A percentile compares a stretch with the other conserved stretches of the same genome.
Evolutionary conservation across 371 early-diverging fungal species (phyloP).

Genomic region (Syncephalastrum contaminatum): DNA sequence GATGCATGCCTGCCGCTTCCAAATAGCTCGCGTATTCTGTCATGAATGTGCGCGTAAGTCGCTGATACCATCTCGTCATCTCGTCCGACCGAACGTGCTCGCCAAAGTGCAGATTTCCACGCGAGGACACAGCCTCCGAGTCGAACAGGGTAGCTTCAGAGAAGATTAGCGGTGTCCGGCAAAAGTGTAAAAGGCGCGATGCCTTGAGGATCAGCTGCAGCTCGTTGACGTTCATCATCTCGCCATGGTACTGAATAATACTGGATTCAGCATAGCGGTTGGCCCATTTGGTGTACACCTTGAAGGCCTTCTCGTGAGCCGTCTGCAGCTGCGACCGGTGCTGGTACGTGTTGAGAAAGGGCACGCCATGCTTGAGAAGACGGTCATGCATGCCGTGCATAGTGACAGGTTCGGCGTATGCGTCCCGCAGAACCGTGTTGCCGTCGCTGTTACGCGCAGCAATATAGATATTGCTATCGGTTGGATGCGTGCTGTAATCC

Average conservation of each 20-base stretch:
- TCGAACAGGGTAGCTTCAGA: slow-evolving; percentile 28
- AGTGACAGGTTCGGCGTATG: slow-evolving; percentile 33
- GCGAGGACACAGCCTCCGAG: neutral
- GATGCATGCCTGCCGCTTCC: slow-evolving; percentile 66
- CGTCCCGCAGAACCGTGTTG: slow-evolving; percentile 54
- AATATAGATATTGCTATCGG: neutral
- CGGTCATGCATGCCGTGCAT: slow-evolving; percentile 44
- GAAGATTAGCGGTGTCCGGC: slow-evolving; percentile 64
- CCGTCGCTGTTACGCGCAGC: slow-evolving; percentile 6
- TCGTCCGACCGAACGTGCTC: slow-evolving; percentile 13
- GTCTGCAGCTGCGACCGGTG: slow-evolving; percentile 54
- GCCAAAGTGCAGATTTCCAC: slow-evolving; percentile 5
- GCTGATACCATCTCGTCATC: slow-evolving; percentile 55
- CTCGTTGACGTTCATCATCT: slow-evolving; percentile 57
- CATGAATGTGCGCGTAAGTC: slow-evolving; percentile 58
- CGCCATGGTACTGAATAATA: slow-evolving; percentile 11
- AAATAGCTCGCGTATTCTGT: slow-evolving; percentile 70
- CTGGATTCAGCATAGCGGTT: slow-evolving; percentile 41
- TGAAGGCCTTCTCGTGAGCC: slow-evolving; percentile 64
- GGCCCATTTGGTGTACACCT: slow-evolving; percentile 70
- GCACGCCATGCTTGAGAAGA: slow-evolving; percentile 56
- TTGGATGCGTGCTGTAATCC: slow-evolving; percentile 1
- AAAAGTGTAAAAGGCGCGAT: slow-evolving; percentile 63
- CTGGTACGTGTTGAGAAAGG: slow-evolving; percentile 55
- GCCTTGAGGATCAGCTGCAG: slow-evolving; percentile 61